These are phyloP conservation scores for Tubosaeta sp. DNA, from an alignment of 768 basidiomycete genomes.

Conservation along the genomic window DNA sequence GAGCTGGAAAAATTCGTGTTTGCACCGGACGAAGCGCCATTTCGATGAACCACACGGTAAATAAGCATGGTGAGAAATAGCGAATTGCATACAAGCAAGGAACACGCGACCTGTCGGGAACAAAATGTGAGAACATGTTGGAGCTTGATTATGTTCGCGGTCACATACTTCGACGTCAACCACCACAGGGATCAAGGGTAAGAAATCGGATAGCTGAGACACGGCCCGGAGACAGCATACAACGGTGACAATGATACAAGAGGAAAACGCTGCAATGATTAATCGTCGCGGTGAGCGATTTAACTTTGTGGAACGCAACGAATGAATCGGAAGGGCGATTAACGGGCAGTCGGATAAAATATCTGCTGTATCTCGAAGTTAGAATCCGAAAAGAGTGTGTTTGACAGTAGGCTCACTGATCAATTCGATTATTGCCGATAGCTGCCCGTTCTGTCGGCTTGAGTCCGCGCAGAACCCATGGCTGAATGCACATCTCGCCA, in stretches of 20 bases:
- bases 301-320: slow-evolving; percentile 5
- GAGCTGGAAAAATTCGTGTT: background rate
- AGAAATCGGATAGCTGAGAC: slow-evolving; percentile 4
- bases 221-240: slow-evolving; percentile 3
- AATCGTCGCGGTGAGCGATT: slow-evolving; percentile 2
- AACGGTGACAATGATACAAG: slow-evolving; percentile 6
- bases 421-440: slow-evolving; percentile 12
- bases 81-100: slow-evolving; percentile 12
- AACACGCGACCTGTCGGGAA: slow-evolving; percentile 13
- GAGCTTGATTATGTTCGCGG: background rate
- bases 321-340: slow-evolving; percentile 8
- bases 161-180: slow-evolving; percentile 15
- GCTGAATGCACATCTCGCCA: background rate
- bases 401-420: slow-evolving; percentile 4
- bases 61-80: slow-evolving; percentile 7
- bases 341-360: slow-evolving; percentile 16
- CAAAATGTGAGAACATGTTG: background rate
- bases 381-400: background rate
- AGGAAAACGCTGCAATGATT: slow-evolving; percentile 5
- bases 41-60: slow-evolving; percentile 6
- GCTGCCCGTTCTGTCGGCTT: background rate
- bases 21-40: background rate
- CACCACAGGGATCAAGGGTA: background rate
- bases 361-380: slow-evolving; percentile 13
- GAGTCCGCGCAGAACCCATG: background rate